These are phyloP conservation scores for Lichenothelia convexa DNA, from an alignment of 495 filamentous ascomycete genomes.

Conservation along the genomic window DNA sequence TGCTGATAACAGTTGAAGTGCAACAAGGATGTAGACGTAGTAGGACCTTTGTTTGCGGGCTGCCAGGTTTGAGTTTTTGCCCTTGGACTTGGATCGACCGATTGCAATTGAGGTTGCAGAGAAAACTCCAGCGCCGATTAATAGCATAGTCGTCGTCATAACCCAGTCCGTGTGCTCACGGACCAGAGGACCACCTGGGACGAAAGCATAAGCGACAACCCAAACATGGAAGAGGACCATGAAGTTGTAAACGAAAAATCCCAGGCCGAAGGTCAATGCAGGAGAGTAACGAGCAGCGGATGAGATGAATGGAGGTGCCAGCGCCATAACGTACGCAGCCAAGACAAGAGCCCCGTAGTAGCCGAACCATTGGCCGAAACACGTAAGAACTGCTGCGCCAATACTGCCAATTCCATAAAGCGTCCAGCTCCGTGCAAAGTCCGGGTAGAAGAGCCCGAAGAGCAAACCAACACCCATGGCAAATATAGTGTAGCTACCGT, in stretches of 20 bases:
- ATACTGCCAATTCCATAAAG: constrained; percentile 58
- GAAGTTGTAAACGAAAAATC: constrained; percentile 78
- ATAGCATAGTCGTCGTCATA: constrained; percentile 68
- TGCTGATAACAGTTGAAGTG: constrained; percentile 61
- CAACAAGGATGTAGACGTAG: constrained; percentile 52
- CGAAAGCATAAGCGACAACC: constrained; percentile 97
- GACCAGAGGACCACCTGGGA: constrained; percentile 86
- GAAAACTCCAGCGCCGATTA: constrained; percentile 75
- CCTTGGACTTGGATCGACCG: constrained; percentile 16
- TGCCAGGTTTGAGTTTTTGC: constrained; percentile 33
- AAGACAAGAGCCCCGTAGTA: constrained; percentile 69
- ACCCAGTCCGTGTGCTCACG: constrained; percentile 93
- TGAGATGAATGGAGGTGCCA: constrained; percentile 54
- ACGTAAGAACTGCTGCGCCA: constrained; percentile 65
- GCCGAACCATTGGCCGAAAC: constrained; percentile 68
- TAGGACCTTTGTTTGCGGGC: constrained; percentile 41
- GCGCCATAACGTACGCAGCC: constrained; percentile 66
- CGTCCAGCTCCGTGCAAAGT: constrained; percentile 59
- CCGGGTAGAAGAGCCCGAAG: constrained; percentile 53
- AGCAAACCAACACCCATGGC: constrained; percentile 76
- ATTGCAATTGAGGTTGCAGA: constrained; percentile 36
- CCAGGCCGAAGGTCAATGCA: constrained; percentile 64
- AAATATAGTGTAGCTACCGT: constrained; percentile 68
- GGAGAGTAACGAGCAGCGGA: constrained; percentile 59
- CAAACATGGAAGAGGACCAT: constrained; percentile 89